Evolutionary conservation across 1,284 basidiomycete species (phyloP).

Genomic region (Malassezia pachydermatis): DNA sequence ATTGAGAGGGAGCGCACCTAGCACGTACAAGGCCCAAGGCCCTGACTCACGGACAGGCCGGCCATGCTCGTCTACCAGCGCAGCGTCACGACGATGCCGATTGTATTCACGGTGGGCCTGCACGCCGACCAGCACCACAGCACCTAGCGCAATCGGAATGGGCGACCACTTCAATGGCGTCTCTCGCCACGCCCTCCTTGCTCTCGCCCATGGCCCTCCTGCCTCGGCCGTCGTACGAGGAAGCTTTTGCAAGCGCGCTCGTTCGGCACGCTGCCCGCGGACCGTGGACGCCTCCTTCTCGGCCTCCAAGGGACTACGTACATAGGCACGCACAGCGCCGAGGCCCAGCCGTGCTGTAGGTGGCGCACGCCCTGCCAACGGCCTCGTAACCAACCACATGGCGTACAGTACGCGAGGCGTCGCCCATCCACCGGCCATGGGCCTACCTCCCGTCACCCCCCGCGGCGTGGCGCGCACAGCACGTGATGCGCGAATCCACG

Average conservation of each 20-base stretch:
- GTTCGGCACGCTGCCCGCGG: slow-evolving; percentile 29
- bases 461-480: too few relatives aligned
- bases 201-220: slow-evolving; percentile 50
- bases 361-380: too few relatives aligned
- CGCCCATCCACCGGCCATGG: neutral
- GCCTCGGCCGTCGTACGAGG: neutral
- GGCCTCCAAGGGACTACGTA: slow-evolving; percentile 33
- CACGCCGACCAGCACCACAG: slow-evolving; percentile 37
- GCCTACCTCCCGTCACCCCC: too few relatives aligned
- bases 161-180: slow-evolving; percentile 94
- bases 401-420: neutral
- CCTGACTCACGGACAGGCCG: slow-evolving; percentile 62
- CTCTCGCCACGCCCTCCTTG: slow-evolving; percentile 63
- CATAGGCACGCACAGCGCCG: slow-evolving; percentile 20
- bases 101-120: slow-evolving; percentile 62
- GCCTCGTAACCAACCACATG: neutral
- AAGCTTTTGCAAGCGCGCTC: slow-evolving; percentile 8
- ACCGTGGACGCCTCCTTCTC: slow-evolving; percentile 38
- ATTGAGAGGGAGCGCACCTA: slow-evolving; percentile 85
- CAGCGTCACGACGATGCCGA: slow-evolving; percentile 27
- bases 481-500: neutral
- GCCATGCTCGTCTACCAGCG: slow-evolving; percentile 57
- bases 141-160: slow-evolving; percentile 68
- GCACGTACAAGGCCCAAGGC: slow-evolving; percentile 92
- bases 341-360: too few relatives aligned